These are phyloP conservation scores for Russula sp. DNA, from an alignment of 768 basidiomycete genomes.

Conservation along the genomic window DNA sequence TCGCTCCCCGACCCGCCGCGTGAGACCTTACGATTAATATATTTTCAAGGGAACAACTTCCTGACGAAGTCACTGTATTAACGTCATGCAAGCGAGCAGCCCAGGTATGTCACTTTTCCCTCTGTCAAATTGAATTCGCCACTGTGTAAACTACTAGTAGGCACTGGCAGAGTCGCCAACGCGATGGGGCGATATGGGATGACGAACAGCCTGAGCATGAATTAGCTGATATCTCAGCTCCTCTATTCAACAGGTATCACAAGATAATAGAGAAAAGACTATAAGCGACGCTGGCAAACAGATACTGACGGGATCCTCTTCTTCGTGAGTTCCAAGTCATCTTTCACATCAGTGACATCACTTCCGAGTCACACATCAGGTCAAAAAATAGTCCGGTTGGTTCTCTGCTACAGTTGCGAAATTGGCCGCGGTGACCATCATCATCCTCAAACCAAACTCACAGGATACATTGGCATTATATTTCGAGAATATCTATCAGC, in stretches of 20 bases:
- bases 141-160: background rate
- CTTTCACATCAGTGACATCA: background rate
- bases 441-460: background rate
- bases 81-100: background rate
- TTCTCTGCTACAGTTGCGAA: background rate
- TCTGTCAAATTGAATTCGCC: background rate
- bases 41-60: background rate
- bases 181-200: background rate
- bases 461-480: background rate
- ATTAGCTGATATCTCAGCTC: background rate
- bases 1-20: too few species aligned
- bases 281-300: too few species aligned
- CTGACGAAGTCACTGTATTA: background rate
- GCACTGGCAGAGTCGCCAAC: background rate
- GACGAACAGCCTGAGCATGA: background rate
- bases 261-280: background rate
- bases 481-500: background rate
- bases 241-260: background rate
- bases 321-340: background rate
- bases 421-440: background rate
- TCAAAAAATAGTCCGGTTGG: background rate
- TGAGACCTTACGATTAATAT: too few species aligned
- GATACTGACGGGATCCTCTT: too few species aligned
- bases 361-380: too few species aligned
- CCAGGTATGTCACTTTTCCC: background rate